Conservation (phyloP, 176 grass and related monocot species). For the Thalia dealbata region DNA sequence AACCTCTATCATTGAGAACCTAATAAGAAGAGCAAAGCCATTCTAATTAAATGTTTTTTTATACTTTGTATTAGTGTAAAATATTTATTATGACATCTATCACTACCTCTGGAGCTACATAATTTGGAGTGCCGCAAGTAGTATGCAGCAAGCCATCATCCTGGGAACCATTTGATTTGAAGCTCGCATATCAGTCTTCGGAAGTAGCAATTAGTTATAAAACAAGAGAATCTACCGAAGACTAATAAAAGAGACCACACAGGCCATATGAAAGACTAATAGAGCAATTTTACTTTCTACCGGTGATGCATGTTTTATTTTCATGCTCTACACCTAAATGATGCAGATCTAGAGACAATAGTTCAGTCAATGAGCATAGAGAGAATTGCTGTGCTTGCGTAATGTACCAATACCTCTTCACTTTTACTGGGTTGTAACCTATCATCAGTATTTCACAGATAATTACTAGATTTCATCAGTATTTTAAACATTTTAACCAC, state of each 20-base stretch:
- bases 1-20: constrained; percentile 95
- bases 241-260: too few relatives aligned
- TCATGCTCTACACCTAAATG: background rate
- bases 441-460: too few relatives aligned
- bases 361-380: background rate
- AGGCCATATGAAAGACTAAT: too few relatives aligned
- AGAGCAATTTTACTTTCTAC: too few relatives aligned
- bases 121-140: constrained; percentile 98
- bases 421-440: too few relatives aligned
- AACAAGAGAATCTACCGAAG: background rate
- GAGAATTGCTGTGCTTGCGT: background rate
- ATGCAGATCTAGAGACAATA: background rate
- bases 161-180: constrained; percentile 30
- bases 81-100: background rate
- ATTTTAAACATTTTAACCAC: too few relatives aligned
- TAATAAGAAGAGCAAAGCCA: constrained; percentile 19
- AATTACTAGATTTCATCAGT: too few relatives aligned
- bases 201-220: background rate
- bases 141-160: constrained; percentile 91
- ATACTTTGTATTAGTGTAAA: background rate
- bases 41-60: background rate
- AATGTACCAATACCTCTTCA: too few relatives aligned
- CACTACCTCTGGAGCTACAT: constrained; percentile 90
- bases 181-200: background rate
- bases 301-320: background rate